Evolutionary conservation across 2,329 filamentous ascomycete genomes (phyloP).

Genomic region (Chaetomium sp.): DNA sequence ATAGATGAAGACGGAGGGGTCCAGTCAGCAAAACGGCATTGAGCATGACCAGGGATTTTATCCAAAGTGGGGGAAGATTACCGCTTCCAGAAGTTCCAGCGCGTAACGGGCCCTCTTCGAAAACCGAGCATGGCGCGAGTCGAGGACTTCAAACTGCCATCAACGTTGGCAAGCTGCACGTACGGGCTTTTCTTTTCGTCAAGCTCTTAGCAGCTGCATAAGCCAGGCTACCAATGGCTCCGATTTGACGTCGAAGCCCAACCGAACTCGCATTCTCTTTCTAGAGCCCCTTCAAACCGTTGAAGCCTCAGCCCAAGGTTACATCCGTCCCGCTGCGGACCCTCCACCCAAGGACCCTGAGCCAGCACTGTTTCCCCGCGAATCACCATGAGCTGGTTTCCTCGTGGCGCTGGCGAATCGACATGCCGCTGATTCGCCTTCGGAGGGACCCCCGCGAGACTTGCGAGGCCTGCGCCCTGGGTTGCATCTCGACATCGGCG

Average conservation of each 20-base stretch:
- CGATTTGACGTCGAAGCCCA: neutral
- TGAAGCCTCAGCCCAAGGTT: slow-evolving; percentile 21
- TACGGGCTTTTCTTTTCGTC: neutral
- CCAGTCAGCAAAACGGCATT: slow-evolving; percentile 24
- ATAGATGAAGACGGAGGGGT: slow-evolving; percentile 31
- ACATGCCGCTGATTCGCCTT: slow-evolving; percentile 10
- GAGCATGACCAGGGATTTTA: slow-evolving; percentile 32
- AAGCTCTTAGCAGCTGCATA: neutral
- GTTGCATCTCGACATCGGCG: slow-evolving; percentile 19
- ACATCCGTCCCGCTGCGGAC: slow-evolving; percentile 26
- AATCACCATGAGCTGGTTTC: slow-evolving; percentile 9
- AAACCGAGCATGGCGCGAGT: slow-evolving; percentile 23
- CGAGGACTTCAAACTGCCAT: slow-evolving; percentile 11
- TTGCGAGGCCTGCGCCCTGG: neutral
- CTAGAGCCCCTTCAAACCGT: slow-evolving; percentile 6
- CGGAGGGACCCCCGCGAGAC: neutral
- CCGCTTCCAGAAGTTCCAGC: slow-evolving; percentile 19
- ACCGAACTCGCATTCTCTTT: neutral
- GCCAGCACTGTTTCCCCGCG: slow-evolving; percentile 5
- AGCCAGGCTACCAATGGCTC: neutral
- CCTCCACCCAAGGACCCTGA: slow-evolving; percentile 15
- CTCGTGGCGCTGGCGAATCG: neutral
- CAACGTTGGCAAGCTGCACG: neutral
- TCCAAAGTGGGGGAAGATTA: slow-evolving; percentile 36
- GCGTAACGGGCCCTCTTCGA: slow-evolving; percentile 30